Evolutionary conservation across 805 yeast genomes (phyloP).

Genomic region (Schizosaccharomyces octosporus): DNA sequence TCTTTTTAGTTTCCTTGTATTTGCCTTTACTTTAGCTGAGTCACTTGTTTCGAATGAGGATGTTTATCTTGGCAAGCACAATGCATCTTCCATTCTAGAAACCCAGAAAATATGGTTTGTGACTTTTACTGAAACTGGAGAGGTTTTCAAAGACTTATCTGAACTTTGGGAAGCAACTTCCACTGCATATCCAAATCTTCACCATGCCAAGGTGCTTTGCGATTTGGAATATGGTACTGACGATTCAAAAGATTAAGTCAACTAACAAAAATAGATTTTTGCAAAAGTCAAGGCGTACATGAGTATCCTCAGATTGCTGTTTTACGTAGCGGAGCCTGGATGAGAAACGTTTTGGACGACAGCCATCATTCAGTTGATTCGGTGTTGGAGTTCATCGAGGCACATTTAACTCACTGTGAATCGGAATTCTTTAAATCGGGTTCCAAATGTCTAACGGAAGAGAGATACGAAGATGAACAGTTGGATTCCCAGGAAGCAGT

Average conservation of each 20-base stretch:
- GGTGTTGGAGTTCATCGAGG: neutral
- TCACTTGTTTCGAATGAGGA: neutral
- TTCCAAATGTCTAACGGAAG: neutral
- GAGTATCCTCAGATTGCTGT: neutral
- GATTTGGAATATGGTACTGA: neutral
- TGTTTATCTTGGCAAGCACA: neutral
- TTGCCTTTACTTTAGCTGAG: neutral
- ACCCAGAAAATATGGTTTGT: neutral
- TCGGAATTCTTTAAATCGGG: neutral
- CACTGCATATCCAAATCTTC: neutral
- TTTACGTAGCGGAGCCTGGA: neutral
- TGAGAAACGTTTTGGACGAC: neutral
- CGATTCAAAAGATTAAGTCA: too few relatives aligned
- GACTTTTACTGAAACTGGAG: neutral
- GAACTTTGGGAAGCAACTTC: neutral
- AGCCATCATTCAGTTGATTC: neutral
- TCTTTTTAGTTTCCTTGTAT: neutral
- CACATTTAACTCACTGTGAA: neutral
- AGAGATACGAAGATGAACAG: neutral
- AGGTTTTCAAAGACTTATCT: neutral
- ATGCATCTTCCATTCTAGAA: neutral
- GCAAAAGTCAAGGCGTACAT: neutral
- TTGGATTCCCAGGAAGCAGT: neutral
- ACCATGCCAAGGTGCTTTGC: neutral
- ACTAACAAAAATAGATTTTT: neutral